These are phyloP conservation scores for Leavenworthia alabamica DNA, from an alignment of 345 rosid genomes.

Conservation along the genomic window DNA sequence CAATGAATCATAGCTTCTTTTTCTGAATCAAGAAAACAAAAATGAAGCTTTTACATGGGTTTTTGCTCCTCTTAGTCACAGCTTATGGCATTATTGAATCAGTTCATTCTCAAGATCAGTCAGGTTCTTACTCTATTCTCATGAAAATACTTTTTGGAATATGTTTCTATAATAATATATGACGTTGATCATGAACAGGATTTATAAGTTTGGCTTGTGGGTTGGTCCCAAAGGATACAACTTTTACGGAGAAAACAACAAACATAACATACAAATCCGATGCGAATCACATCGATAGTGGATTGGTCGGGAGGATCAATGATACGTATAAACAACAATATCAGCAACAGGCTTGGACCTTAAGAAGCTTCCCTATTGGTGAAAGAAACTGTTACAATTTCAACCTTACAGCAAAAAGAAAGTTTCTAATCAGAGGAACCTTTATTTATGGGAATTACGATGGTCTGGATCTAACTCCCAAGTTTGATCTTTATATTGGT, in stretches of 20 bases:
- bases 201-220: conserved; percentile 35
- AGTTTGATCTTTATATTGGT: conserved; percentile 29
- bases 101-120: too few relatives aligned
- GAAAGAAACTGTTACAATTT: conserved; percentile 32
- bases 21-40: too few relatives aligned
- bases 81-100: too few relatives aligned
- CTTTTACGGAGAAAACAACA: conserved; percentile 4
- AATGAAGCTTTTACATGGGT: too few relatives aligned
- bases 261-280: conserved; percentile 29
- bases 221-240: background rate
- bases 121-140: too few relatives aligned
- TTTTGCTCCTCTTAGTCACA: too few relatives aligned
- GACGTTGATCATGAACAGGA: conserved; percentile 3
- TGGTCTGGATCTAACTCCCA: background rate
- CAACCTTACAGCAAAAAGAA: conserved; percentile 9
- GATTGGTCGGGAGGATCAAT: conserved; percentile 1
- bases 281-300: background rate
- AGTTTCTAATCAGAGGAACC: conserved; percentile 20
- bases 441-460: conserved; percentile 33
- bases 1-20: too few relatives aligned
- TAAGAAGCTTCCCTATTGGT: conserved; percentile 34
- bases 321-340: background rate
- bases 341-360: conserved; percentile 23
- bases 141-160: too few relatives aligned
- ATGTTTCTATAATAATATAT: too few relatives aligned